Evolutionary conservation across 2,329 filamentous ascomycete species (phyloP), one percentile per base, ranked within the genome.

Genomic region (Thelonectria discophora): DNA sequence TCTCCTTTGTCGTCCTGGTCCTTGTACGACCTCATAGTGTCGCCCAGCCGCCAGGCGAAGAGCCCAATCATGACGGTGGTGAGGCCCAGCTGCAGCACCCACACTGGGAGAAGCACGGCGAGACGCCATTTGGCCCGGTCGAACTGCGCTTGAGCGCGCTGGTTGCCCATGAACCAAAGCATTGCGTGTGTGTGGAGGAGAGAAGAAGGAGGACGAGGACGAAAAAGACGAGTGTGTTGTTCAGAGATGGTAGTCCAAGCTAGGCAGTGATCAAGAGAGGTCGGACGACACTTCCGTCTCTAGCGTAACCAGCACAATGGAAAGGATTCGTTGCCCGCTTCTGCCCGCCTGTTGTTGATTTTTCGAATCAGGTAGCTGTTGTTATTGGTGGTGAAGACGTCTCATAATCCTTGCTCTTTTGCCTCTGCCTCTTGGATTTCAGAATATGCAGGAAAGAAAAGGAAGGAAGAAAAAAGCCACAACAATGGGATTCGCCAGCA

Each of bases 111-210:
- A 24, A 88, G 73, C 4, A 86, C 54, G 47, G 68, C 68, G 58
- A 80, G 75, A 55, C 79, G 78, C 85, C 85, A 87, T 71, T 77
- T 76, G 15, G 85, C 80, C 30, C 82, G 79, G 58, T 79, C 78
- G 64, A 84, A 86, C 60, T 84, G 80, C 27, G 81, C 81, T 64
- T 86, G 82, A 37, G 84, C 78, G 64, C 82, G 78, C 62, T 85
- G 81, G 45, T 74, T 78, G 48, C 76, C 79, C 70, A 79, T 77
- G 20, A 66, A 27, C 58, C 68, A 61, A 21, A 56, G 43, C 48
- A 51, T 55, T 34, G 34, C 42, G 18, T 37, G 5, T 2, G 21
- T 17, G 20, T 49, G 56, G 45, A 17, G 42, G 39, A 52, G 18
- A 2, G 42, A 18, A n/a, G 7, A 10, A 13, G 39, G 20, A 30